A percentile compares a stretch with the other conserved stretches of the same genome.
These are phyloP conservation scores for Lepidium sativum DNA, from an alignment of 345 rosid genomes.

Conservation along the genomic window DNA sequence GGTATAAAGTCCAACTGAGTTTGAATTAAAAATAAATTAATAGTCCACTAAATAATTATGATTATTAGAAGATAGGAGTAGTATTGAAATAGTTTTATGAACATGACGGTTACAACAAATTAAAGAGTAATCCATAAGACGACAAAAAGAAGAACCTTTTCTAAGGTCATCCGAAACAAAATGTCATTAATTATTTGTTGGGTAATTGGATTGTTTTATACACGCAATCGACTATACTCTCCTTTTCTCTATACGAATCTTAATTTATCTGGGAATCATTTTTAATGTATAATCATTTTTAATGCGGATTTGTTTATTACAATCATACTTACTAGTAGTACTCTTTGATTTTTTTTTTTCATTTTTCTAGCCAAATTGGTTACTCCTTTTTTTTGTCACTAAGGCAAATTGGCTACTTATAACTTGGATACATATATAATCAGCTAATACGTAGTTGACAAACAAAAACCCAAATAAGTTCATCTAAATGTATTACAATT, in stretches of 20 bases:
- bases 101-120: conserved; percentile 15
- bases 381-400: no score
- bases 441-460: no score
- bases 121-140: neutral
- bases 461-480: neutral
- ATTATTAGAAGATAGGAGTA: neutral
- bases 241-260: neutral
- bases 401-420: no score
- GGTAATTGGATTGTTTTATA: neutral
- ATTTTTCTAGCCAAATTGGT: no score
- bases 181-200: neutral
- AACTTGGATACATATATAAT: no score
- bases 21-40: neutral
- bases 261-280: neutral
- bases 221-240: neutral
- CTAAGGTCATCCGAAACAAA: neutral
- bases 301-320: no score
- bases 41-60: no score
- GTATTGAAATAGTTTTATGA: neutral
- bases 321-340: no score
- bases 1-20: neutral
- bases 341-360: no score
- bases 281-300: no score
- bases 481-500: neutral
- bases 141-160: neutral